Evolutionary conservation across 305 asterid species (phyloP).

Genomic region (Fraxinus dipetala): DNA sequence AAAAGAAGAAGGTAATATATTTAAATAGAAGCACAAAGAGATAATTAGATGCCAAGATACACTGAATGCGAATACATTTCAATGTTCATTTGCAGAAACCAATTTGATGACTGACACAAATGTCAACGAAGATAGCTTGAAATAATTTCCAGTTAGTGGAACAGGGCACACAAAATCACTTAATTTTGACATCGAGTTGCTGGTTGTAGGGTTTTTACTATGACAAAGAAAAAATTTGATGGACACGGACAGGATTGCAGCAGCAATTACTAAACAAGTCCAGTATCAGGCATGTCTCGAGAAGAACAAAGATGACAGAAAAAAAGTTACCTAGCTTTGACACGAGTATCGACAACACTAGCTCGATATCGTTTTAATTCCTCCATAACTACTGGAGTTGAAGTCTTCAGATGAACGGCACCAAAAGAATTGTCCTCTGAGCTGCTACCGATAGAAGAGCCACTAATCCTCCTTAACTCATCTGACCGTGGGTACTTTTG

Average conservation of each 20-base stretch:
- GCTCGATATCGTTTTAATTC: constrained; percentile 66
- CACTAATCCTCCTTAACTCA: constrained; percentile 71
- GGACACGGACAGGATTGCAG: background rate
- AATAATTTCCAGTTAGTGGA: background rate
- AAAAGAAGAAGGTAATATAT: constrained; percentile 26
- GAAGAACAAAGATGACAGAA: constrained; percentile 13
- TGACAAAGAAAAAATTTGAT: background rate
- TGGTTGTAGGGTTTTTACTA: background rate
- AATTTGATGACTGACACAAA: background rate
- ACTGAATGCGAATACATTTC: background rate
- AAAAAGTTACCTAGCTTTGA: constrained; percentile 64
- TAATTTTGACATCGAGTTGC: background rate
- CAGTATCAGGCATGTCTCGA: constrained; percentile 3
- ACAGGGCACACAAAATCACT: background rate
- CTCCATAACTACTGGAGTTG: constrained; percentile 61
- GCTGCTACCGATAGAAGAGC: constrained; percentile 52
- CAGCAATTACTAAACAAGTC: background rate
- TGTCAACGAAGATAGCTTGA: background rate
- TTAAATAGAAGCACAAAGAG: constrained; percentile 22
- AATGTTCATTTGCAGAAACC: constrained; percentile 16
- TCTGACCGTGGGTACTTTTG: constrained; percentile 45
- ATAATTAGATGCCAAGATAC: constrained; percentile 1
- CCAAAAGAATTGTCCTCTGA: constrained; percentile 65
- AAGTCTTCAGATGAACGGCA: constrained; percentile 56
- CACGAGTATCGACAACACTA: constrained; percentile 54